Evolutionary conservation across 768 basidiomycete genomes (phyloP).

Genomic region (Suillus placidus): DNA sequence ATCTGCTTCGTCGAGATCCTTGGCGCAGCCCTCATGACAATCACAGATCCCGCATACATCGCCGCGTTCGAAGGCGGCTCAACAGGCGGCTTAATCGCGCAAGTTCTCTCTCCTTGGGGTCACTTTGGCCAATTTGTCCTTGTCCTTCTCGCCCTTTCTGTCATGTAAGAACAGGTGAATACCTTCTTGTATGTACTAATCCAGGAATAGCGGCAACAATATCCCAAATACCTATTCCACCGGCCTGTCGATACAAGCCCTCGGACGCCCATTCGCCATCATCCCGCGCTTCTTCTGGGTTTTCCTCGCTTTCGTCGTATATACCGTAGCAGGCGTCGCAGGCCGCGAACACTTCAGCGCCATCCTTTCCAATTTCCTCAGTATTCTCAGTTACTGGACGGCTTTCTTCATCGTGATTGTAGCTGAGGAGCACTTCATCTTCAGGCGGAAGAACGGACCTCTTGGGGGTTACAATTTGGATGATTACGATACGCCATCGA

Average conservation of each 20-base stretch:
- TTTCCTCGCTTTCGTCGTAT: too few species aligned
- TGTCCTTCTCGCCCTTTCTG: too few species aligned
- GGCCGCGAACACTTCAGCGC: slow-evolving; percentile 49
- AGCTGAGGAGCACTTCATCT: slow-evolving; percentile 50
- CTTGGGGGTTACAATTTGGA: slow-evolving; percentile 55
- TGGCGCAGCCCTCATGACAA: too few species aligned
- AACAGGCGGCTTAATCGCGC: slow-evolving; percentile 16
- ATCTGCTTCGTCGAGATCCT: slow-evolving; percentile 15
- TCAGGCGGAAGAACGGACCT: slow-evolving; percentile 40
- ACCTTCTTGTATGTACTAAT: too few species aligned
- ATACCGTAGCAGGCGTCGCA: slow-evolving; percentile 38
- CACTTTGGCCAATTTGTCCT: too few species aligned
- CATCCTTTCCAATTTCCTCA: slow-evolving; percentile 46
- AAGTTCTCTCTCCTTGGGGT: slow-evolving; percentile 38
- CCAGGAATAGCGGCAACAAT: background rate
- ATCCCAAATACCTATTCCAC: too few species aligned
- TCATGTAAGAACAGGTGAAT: slow-evolving; percentile 6
- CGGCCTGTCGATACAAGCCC: too few species aligned
- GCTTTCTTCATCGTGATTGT: slow-evolving; percentile 51
- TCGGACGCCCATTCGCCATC: too few species aligned
- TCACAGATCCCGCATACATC: too few species aligned
- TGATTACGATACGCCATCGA: slow-evolving; percentile 46
- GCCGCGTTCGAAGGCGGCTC: too few species aligned
- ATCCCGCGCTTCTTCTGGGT: too few species aligned
- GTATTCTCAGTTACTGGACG: slow-evolving; percentile 49